A percentile compares a stretch with the other conserved stretches of the same genome.
phyloP scores from a whole-genome alignment of 257 asterid species.

The Echites panduratus region DNA sequence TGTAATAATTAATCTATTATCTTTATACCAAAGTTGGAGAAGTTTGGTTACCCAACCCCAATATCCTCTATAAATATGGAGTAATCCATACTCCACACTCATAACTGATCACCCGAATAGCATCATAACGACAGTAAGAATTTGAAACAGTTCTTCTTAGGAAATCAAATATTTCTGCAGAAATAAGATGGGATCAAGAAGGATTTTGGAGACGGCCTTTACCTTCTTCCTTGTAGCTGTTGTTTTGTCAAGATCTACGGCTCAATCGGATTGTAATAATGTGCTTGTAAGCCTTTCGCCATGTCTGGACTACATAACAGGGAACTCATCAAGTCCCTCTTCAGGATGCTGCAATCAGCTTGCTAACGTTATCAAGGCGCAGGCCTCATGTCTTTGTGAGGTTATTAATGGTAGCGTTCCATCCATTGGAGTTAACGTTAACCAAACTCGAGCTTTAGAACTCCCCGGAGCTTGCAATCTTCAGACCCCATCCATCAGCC shows the following conservation, averaged over 20 bases:
- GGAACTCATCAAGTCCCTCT: conserved; percentile 46
- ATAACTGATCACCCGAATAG: neutral
- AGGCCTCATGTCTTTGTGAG: conserved; percentile 47
- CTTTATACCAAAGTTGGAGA: neutral
- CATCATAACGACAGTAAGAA: no score
- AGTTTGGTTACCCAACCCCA: conserved; percentile 1
- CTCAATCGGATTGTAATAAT: conserved; percentile 39
- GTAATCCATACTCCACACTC: neutral
- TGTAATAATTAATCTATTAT: neutral
- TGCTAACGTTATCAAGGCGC: conserved; percentile 27
- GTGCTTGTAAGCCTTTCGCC: conserved; percentile 45
- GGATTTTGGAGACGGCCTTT: neutral
- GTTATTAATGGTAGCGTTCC: conserved; percentile 17
- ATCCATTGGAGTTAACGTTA: conserved; percentile 29
- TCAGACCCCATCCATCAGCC: conserved; percentile 44
- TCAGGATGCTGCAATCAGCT: conserved; percentile 52
- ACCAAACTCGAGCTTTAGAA: conserved; percentile 43
- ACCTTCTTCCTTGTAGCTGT: neutral
- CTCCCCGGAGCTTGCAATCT: conserved; percentile 48
- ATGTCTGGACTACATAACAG: conserved; percentile 44
- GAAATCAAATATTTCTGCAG: neutral
- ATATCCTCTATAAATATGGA: neutral
- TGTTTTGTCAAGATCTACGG: conserved; percentile 11
- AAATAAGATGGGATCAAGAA: conserved; percentile 1
- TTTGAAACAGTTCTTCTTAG: neutral